These are phyloP conservation scores for Neonothopanus nambi DNA, from an alignment of 1,284 basidiomycete species.

Conservation along the genomic window DNA sequence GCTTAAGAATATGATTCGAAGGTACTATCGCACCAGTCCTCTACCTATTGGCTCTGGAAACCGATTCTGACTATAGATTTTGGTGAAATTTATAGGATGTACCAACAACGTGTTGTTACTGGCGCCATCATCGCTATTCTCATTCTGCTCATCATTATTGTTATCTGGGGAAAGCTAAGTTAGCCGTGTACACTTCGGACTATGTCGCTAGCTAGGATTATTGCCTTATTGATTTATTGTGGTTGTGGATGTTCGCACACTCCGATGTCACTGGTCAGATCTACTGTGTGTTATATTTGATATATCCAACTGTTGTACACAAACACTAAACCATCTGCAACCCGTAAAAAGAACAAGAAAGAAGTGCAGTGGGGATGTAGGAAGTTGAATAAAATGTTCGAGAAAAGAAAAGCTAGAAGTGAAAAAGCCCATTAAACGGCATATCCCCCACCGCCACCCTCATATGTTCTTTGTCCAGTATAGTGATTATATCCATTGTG, in stretches of 20 bases:
- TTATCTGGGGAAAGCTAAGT: slow-evolving; percentile 71
- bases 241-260: background rate
- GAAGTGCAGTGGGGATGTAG: slow-evolving; percentile 6
- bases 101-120: slow-evolving; percentile 76
- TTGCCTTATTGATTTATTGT: slow-evolving; percentile 15
- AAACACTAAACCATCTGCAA: slow-evolving; percentile 1
- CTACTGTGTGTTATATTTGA: slow-evolving; percentile 13
- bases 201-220: slow-evolving; percentile 20
- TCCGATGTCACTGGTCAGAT: slow-evolving; percentile 2
- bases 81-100: slow-evolving; percentile 66
- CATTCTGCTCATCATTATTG: slow-evolving; percentile 66
- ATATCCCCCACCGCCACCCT: slow-evolving; percentile 3
- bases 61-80: slow-evolving; percentile 35
- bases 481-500: background rate
- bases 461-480: slow-evolving; percentile 4
- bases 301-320: slow-evolving; percentile 27
- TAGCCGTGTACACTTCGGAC: slow-evolving; percentile 28
- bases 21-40: slow-evolving; percentile 42
- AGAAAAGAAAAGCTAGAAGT: slow-evolving; percentile 5
- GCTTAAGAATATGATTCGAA: slow-evolving; percentile 75
- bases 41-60: slow-evolving; percentile 9
- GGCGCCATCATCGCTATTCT: slow-evolving; percentile 70
- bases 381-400: slow-evolving; percentile 18
- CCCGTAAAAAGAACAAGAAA: slow-evolving; percentile 6
- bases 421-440: slow-evolving; percentile 16